Evolutionary conservation across 495 filamentous ascomycete genomes (phyloP).

Genomic region (Neurospora discreta): DNA sequence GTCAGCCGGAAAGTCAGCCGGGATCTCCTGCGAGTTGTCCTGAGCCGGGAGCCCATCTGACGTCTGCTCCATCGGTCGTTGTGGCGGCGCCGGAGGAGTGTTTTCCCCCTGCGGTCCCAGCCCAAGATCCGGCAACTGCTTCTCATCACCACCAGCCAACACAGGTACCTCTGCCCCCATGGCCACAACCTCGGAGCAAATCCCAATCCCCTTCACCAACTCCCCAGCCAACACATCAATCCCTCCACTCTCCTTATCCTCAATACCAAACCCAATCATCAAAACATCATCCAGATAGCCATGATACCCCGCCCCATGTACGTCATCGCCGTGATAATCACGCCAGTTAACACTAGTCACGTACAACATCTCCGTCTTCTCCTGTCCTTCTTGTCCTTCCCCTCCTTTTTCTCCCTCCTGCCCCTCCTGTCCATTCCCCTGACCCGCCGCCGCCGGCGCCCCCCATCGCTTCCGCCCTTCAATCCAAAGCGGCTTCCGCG

Average conservation of each 20-base stretch:
- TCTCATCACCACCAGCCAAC: background rate
- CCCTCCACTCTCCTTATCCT: slow-evolving; percentile 31
- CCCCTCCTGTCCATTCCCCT: background rate
- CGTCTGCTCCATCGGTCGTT: no score
- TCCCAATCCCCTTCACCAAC: slow-evolving; percentile 28
- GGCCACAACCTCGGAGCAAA: slow-evolving; percentile 11
- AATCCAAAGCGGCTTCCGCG: slow-evolving; percentile 41
- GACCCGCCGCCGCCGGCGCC: background rate
- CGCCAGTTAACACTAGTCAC: slow-evolving; percentile 44
- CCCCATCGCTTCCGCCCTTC: slow-evolving; percentile 22
- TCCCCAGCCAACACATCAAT: slow-evolving; percentile 39
- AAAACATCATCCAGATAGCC: slow-evolving; percentile 40
- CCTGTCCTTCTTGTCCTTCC: slow-evolving; percentile 7
- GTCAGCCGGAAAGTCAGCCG: background rate
- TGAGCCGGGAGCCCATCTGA: background rate
- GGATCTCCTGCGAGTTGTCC: background rate
- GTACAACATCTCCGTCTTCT: slow-evolving; percentile 37
- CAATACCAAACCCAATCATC: slow-evolving; percentile 39
- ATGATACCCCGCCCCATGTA: slow-evolving; percentile 31
- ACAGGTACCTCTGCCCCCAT: background rate
- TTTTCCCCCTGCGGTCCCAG: background rate
- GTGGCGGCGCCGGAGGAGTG: background rate
- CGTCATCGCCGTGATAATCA: background rate
- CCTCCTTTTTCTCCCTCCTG: background rate
- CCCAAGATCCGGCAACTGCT: background rate